These are phyloP conservation scores for Phytophthora sansomeana DNA, from an alignment of 352 stramenopile species.

Conservation along the genomic window DNA sequence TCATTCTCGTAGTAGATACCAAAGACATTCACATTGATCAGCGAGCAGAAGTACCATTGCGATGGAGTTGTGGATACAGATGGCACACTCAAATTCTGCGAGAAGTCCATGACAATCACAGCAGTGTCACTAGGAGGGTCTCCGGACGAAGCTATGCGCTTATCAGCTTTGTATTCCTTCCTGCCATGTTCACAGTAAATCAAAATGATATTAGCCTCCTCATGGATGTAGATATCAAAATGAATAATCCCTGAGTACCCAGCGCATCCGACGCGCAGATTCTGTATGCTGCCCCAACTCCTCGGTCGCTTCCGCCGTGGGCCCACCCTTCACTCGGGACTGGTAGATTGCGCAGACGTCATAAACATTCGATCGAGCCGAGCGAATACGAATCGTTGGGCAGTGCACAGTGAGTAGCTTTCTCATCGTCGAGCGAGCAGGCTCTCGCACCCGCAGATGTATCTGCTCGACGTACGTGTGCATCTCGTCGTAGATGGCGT, in stretches of 20 bases:
- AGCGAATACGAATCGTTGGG: conserved; percentile 12
- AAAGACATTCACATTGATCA: conserved; percentile 25
- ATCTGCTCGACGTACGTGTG: not conserved
- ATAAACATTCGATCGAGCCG: conserved; percentile 6
- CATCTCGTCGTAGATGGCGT: conserved; percentile 17
- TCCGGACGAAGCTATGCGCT: no score
- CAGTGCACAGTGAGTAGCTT: conserved; percentile 8
- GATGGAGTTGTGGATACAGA: conserved; percentile 10
- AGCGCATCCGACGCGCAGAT: conserved; percentile 14
- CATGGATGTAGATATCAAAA: not conserved
- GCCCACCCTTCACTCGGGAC: not conserved
- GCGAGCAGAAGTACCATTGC: conserved; percentile 26
- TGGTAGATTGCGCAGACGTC: conserved; percentile 19
- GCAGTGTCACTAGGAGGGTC: no score
- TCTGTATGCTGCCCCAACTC: conserved; percentile 3
- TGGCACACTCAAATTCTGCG: conserved; percentile 30
- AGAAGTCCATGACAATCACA: conserved; percentile 29
- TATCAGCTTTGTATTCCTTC: no score
- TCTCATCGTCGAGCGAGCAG: conserved; percentile 8
- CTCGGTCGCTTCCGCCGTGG: conserved; percentile 13
- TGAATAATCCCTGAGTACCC: conserved; percentile 10
- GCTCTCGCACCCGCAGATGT: not conserved
- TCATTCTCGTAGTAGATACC: conserved; percentile 25
- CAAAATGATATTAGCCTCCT: conserved; percentile 18
- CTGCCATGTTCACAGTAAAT: no score